Evolutionary conservation across 2,329 filamentous ascomycete genomes (phyloP), one percentile per base, ranked within the genome.

Genomic region (Aspergillus brunneoviolaceus): DNA sequence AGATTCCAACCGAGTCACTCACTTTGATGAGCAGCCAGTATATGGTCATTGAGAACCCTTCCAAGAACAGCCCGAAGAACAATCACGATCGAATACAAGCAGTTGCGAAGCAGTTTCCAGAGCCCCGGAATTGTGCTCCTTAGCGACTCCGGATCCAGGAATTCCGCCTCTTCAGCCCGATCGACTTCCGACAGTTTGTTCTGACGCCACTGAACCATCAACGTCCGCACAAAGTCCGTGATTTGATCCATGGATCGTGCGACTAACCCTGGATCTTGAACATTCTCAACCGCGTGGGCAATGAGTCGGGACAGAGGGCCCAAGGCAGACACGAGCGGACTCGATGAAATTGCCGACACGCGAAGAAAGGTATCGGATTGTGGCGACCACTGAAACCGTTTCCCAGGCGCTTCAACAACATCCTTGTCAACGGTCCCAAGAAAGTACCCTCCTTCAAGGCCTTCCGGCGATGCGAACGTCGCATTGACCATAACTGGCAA

Each of bases 141-240:
- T 39, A 87, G 72, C 0, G 90, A 89, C 58, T 91, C 86, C 0
- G 85, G 81, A 23, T 87, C 85, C 6, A 96, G 77, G 55, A 82
- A 84, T 9, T 82, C 76, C 2, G 76, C 72, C 68, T 96, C 90
- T 57, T 90, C 85, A 0, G 87, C 84, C 11, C 82, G 75, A 65
- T 96, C 91, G 45, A 96, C 79, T 52, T 85, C 83, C 1, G 90
- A 92, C 45, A 96, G 80, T 57, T 89, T 88, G 70, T 86, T 91
- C 61, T 86, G 84, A 35, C 86, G 84, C 92, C 92, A 96, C 61
- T 88, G 87, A 1, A 86, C 84, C 50, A 88, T 80, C 6, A 96
- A 74, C 3, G 82, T 86, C 27, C 83, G 81, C 0, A 87, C 84
- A 68, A 96, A 92, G 5, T 81, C 82, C 9, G 88, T 76, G 12